phyloP scores from a whole-genome alignment of 1,284 basidiomycete genomes.

The Ganoderma lucidum region DNA sequence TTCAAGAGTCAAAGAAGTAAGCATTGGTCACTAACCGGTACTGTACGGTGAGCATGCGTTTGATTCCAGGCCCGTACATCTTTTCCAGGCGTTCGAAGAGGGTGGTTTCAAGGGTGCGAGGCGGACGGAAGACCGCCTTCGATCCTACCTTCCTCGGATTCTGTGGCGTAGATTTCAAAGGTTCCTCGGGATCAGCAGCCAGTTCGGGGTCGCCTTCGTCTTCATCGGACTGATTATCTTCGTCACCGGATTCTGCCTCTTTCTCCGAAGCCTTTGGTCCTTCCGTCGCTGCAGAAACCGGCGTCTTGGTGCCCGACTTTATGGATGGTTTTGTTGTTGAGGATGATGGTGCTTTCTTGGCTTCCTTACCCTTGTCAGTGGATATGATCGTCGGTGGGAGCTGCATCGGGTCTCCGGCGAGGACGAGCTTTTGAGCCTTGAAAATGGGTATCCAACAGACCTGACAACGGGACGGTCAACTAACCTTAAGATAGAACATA shows the following conservation, averaged over 20 bases:
- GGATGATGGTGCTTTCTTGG: constrained; percentile 39
- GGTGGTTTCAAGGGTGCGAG: constrained; percentile 85
- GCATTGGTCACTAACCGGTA: constrained; percentile 68
- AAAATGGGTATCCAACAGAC: constrained; percentile 97
- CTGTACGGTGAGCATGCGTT: constrained; percentile 87
- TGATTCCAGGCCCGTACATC: constrained; percentile 86
- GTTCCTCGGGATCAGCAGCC: constrained; percentile 24
- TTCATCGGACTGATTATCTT: constrained; percentile 18
- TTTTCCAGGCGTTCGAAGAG: constrained; percentile 91
- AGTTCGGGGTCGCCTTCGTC: constrained; percentile 26
- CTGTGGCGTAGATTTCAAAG: constrained; percentile 18
- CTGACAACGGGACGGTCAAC: constrained; percentile 46
- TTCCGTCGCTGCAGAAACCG: not conserved
- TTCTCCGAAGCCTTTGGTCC: not conserved
- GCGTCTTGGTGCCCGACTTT: not conserved
- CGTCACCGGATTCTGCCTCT: constrained; percentile 6
- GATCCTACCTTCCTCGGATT: constrained; percentile 34
- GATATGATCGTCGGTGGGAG: constrained; percentile 93
- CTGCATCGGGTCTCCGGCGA: constrained; percentile 92
- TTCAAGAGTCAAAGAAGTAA: not conserved
- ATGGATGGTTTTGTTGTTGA: not conserved
- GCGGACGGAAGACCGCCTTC: constrained; percentile 57
- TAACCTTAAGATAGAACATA: not conserved
- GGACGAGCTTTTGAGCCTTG: constrained; percentile 87
- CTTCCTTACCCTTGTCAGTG: constrained; percentile 45